Evolutionary conservation across 2,329 filamentous ascomycete genomes (phyloP).

Genomic region (Clonostachys sp.): DNA sequence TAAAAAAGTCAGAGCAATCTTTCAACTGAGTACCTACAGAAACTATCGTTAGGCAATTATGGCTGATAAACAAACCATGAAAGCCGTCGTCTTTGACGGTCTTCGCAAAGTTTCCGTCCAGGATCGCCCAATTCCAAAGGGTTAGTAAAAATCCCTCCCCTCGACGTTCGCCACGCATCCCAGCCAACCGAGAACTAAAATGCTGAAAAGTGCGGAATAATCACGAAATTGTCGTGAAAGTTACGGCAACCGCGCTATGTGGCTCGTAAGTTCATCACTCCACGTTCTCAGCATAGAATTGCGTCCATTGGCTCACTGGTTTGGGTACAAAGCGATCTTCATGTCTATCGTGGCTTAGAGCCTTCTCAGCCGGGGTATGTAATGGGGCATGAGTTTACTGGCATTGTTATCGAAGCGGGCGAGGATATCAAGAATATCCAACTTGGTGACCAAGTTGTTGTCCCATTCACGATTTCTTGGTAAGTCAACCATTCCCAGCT

Average conservation of each 20-base stretch:
- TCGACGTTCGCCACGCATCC: slow-evolving; percentile 59
- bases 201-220: slow-evolving; percentile 52
- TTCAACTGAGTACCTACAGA: no score
- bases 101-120: slow-evolving; percentile 72
- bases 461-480: slow-evolving; percentile 8
- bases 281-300: background rate
- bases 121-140: slow-evolving; percentile 71
- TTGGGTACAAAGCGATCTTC: slow-evolving; percentile 62
- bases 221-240: slow-evolving; percentile 77
- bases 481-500: slow-evolving; percentile 25
- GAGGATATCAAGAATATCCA: slow-evolving; percentile 50
- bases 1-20: no score
- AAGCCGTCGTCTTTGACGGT: slow-evolving; percentile 83
- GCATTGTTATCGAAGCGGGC: slow-evolving; percentile 65
- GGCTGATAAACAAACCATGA: slow-evolving; percentile 54
- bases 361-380: slow-evolving; percentile 58
- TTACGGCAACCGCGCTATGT: slow-evolving; percentile 78
- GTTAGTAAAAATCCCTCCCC: slow-evolving; percentile 73
- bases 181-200: no score
- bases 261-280: slow-evolving; percentile 61
- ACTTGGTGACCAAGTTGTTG: background rate
- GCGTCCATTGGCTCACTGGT: background rate
- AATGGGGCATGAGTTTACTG: slow-evolving; percentile 86
- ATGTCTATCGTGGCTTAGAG: slow-evolving; percentile 81
- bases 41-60: slow-evolving; percentile 8